Evolutionary conservation across 345 rosid species (phyloP), one percentile per base, ranked within the genome.

Genomic region (Hibiscus trionum): DNA sequence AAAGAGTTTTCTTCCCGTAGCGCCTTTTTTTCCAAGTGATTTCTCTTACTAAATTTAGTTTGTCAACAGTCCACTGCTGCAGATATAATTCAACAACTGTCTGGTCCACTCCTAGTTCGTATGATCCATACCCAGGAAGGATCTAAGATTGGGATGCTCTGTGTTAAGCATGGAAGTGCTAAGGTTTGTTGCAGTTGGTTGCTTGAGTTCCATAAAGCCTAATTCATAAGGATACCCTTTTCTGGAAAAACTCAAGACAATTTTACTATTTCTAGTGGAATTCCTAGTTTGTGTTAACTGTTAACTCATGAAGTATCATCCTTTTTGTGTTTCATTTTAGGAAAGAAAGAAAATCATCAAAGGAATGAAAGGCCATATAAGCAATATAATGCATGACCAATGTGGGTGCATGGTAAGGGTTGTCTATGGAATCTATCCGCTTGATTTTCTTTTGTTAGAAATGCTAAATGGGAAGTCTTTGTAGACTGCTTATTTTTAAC

Each of bases 81-180:
- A 82, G 90, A 85, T 77, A 72, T 87, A 73, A 77, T 96, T 76
- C 89, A 93, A 78, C 98, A 89, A 64, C 67, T 95, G 71, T 83
- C 90, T 0, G 88, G 99, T 46, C 81, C 91, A 1, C 98, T 88
- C 66, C 91, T 96, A 80, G 80, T 87, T 67, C 93, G 99, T 79
- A 91, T 96, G 91, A 84, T 90, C 79, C 99, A 96, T 81, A 91
- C 98, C 16, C 89, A 86, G 75, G 98, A 96, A 74, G 99, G 99
- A 73, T 86, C 93, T 65, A 85, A 84, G 86, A 78, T 93, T 80
- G 99, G 94, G 53, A 82, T 88, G 72, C 85, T 93, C 49, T 88
- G 93, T 72, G 76, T 96, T 73, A 96, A 91, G 84, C 90, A 93
- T 83, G 99, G 99, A 74, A 88, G 87, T 76, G 93, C 99, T 44